phyloP scores from a whole-genome alignment of 768 basidiomycete species.

The Boletus subcaerulescens region DNA sequence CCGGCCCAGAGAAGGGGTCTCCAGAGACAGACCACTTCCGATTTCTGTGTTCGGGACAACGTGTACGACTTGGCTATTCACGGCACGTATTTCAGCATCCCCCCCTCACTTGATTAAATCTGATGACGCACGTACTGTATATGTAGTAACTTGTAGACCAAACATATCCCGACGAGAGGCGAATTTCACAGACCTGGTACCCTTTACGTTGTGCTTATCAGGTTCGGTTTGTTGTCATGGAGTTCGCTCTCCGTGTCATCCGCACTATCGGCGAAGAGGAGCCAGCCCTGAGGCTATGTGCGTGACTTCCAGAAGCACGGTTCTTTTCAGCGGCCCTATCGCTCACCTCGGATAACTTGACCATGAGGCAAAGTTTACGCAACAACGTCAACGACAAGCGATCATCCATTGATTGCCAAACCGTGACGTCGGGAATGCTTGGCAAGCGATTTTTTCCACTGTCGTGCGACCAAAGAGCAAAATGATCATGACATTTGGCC shows the following conservation, averaged over 20 bases:
- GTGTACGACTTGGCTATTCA: neutral
- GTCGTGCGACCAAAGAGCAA: neutral
- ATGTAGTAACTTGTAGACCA: neutral
- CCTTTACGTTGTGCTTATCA: constrained; percentile 2
- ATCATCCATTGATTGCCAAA: neutral
- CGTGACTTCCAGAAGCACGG: neutral
- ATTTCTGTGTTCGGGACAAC: neutral
- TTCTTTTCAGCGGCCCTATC: neutral
- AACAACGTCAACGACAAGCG: neutral
- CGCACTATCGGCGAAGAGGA: neutral
- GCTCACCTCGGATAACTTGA: neutral
- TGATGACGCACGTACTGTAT: neutral
- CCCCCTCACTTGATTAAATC: neutral
- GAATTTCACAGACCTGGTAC: neutral
- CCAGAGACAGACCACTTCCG: neutral
- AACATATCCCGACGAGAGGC: no score
- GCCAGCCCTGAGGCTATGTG: neutral
- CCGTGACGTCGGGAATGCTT: constrained; percentile 19
- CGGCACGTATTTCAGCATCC: neutral
- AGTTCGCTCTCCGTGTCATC: neutral
- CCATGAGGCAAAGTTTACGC: neutral
- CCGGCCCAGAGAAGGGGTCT: neutral
- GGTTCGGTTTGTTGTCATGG: neutral
- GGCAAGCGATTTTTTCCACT: no score
- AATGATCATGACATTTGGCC: neutral